phyloP scores from a whole-genome alignment of 1,284 basidiomycete species.

The Farysia itapuensis region DNA sequence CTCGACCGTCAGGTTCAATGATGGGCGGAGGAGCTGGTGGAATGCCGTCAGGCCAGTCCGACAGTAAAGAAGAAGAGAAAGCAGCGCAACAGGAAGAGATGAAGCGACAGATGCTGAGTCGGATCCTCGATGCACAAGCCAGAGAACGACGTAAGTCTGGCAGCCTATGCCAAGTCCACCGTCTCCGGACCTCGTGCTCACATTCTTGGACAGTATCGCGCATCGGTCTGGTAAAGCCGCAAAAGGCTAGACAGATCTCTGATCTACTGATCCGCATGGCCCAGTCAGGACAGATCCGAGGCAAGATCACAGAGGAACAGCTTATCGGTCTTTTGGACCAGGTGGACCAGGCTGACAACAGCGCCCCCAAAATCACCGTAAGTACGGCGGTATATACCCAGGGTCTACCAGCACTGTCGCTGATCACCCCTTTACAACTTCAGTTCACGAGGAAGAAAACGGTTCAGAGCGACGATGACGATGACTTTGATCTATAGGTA shows the following conservation, averaged over 20 bases:
- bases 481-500: constrained; percentile 43
- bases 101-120: constrained; percentile 74
- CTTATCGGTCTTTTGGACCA: constrained; percentile 90
- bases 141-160: constrained; percentile 79
- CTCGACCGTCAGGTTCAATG: too few relatives aligned
- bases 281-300: constrained; percentile 84
- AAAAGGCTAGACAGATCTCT: constrained; percentile 83
- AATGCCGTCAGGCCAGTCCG: neutral
- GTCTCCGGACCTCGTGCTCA: neutral
- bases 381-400: too few relatives aligned
- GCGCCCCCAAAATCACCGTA: constrained; percentile 53
- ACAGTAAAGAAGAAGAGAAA: constrained; percentile 53
- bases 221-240: constrained; percentile 87
- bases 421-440: too few relatives aligned
- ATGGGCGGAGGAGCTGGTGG: too few relatives aligned
- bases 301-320: constrained; percentile 81
- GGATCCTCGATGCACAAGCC: constrained; percentile 81
- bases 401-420: too few relatives aligned
- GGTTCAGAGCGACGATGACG: constrained; percentile 41
- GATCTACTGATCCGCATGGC: constrained; percentile 84
- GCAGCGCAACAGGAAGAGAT: constrained; percentile 60
- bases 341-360: constrained; percentile 64
- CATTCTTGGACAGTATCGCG: constrained; percentile 71
- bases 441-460: constrained; percentile 44
- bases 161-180: neutral